Evolutionary conservation across 257 asterid genomes (phyloP), one percentile per base, ranked within the genome.

Genomic region (Nicotiana benthamiana): DNA sequence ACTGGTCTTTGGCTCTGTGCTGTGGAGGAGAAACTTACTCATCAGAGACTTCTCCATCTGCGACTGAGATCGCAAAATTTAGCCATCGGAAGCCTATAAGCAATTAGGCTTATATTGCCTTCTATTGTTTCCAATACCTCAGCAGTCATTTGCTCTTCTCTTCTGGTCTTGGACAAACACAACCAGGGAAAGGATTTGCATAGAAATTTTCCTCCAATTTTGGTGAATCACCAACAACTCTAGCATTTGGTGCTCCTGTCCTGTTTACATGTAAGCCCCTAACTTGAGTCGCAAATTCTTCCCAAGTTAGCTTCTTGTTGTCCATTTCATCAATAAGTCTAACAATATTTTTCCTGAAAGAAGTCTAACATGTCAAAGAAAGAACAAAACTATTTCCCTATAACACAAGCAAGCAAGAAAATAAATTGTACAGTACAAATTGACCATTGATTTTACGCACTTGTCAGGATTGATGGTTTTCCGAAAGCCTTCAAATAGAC

Each of bases 151-250:
- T 68, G 32, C 32, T n/a, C 28, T 40, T 68, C 56, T 36, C 30
- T 36, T 68, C 8, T 22, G 59, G 7, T 83, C 40, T 83, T 56
- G 81, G 79, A 81, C 88, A 85, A 75, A 87, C 26, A 82, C 90
- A 87, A 36, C 87, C 90, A 9, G 88, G 90, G 81, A 82, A 81
- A 72, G 88, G 90, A 80, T 87, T 84, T 46, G 89, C 82, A 20
- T 84, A 87, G 82, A 85, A 87, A 53, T 82, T 81, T 36, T 87
- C 87, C 82, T 87, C 90, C 16, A 72, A 46, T 77, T 75, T 87
- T 28, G 85, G 80, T 67, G 80, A 51, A 30, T 53, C 40, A 60
- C 62, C 84, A 54, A 83, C 83, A 62, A 59, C 83, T 85, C 90
- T 75, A 18, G 63, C 77, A 28, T 63, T 79, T 32, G 88, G 90